phyloP scores from a whole-genome alignment of 1,284 basidiomycete genomes.

The Agaricales sp. region DNA sequence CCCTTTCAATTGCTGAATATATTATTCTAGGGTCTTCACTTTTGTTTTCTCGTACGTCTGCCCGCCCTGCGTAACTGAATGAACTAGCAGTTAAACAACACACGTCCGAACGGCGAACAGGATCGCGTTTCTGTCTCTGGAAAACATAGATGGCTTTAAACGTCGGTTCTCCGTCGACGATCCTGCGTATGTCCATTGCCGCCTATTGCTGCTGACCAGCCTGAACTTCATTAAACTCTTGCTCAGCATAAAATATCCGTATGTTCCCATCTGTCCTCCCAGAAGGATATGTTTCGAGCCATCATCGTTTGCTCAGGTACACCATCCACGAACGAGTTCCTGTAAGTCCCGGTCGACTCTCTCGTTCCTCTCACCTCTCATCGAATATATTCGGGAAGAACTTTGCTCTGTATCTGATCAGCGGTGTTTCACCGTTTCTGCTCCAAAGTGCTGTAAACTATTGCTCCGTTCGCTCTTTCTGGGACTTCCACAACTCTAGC shows the following conservation, averaged over 20 bases:
- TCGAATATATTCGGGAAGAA: constrained; percentile 24
- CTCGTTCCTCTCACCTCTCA: background rate
- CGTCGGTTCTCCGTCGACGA: constrained; percentile 79
- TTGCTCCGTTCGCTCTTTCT: constrained; percentile 66
- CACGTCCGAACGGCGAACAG: too few species aligned
- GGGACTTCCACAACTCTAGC: constrained; percentile 81
- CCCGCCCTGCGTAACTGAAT: constrained; percentile 2
- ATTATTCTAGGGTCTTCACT: constrained; percentile 48
- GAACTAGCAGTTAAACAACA: constrained; percentile 6
- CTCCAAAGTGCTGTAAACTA: constrained; percentile 63
- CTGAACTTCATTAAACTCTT: background rate
- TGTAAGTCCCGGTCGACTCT: constrained; percentile 26
- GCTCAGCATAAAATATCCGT: constrained; percentile 45
- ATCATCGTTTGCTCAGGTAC: constrained; percentile 41
- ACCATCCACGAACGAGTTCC: constrained; percentile 82
- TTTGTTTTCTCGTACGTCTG: constrained; percentile 55
- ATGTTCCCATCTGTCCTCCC: constrained; percentile 17
- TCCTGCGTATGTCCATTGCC: constrained; percentile 43
- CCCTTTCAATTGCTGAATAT: background rate
- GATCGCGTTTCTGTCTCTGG: constrained; percentile 55
- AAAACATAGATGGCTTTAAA: constrained; percentile 72
- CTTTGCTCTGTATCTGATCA: constrained; percentile 56
- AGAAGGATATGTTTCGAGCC: constrained; percentile 7
- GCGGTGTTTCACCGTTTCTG: constrained; percentile 55
- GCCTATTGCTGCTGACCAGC: background rate